Evolutionary conservation across 352 stramenopile species (phyloP).

Genomic region (Pythium phragmitis): DNA sequence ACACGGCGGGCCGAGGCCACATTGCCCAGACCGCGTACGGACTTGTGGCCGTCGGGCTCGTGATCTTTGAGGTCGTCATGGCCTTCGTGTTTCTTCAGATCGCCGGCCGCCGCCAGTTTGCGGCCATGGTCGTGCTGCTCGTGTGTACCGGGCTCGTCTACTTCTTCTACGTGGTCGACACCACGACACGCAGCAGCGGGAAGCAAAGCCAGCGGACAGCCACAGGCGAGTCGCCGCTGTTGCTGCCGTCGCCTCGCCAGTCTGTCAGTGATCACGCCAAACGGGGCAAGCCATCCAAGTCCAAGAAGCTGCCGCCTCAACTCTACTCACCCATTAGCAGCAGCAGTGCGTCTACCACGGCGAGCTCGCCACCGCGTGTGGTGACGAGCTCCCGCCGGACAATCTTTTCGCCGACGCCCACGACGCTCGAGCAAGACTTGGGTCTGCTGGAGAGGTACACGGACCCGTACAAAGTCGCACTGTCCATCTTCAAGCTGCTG

Average conservation of each 20-base stretch:
- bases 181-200: slow-evolving; percentile 29
- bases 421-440: slow-evolving; percentile 42
- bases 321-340: slow-evolving; percentile 15
- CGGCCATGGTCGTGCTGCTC: slow-evolving; percentile 59
- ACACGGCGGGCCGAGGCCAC: slow-evolving; percentile 63
- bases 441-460: slow-evolving; percentile 46
- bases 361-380: slow-evolving; percentile 2
- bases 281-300: slow-evolving; percentile 5
- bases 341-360: slow-evolving; percentile 1
- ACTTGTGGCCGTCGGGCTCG: slow-evolving; percentile 63
- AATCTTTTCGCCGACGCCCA: slow-evolving; percentile 40
- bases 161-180: slow-evolving; percentile 53
- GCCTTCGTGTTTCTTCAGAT: slow-evolving; percentile 75
- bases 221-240: slow-evolving; percentile 26
- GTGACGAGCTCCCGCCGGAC: slow-evolving; percentile 23
- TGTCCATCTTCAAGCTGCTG: slow-evolving; percentile 71
- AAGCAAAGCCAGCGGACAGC: slow-evolving; percentile 25
- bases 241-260: slow-evolving; percentile 13
- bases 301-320: slow-evolving; percentile 1
- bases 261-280: background rate
- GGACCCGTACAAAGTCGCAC: slow-evolving; percentile 73
- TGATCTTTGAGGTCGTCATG: slow-evolving; percentile 75
- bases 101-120: slow-evolving; percentile 47
- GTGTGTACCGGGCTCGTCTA: slow-evolving; percentile 44
- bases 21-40: slow-evolving; percentile 60